Evolutionary conservation across 345 rosid genomes (phyloP).

Genomic region (Aquilaria yunnanensis): DNA sequence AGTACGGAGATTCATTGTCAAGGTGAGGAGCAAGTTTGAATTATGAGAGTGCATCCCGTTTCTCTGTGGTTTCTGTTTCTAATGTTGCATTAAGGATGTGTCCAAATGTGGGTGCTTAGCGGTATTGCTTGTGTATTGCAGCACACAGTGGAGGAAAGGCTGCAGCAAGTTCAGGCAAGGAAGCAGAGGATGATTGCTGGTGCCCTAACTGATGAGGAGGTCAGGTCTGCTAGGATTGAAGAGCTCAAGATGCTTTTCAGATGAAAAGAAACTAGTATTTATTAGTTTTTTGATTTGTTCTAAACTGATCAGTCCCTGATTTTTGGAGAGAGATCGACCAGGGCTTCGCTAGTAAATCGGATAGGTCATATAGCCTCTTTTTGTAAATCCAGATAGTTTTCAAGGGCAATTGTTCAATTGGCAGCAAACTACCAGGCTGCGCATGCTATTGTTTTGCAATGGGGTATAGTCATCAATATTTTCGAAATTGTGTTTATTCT

Average conservation of each 20-base stretch:
- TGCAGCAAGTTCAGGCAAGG: slow-evolving; percentile 67
- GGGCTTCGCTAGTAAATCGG: background rate
- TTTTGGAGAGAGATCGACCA: background rate
- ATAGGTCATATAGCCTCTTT: slow-evolving; percentile 4
- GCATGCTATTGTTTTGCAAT: too few species aligned
- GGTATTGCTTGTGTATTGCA: slow-evolving; percentile 3
- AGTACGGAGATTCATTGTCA: slow-evolving; percentile 51
- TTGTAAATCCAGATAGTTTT: slow-evolving; percentile 7
- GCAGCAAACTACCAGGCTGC: too few species aligned
- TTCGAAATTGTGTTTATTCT: too few species aligned
- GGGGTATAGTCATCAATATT: too few species aligned
- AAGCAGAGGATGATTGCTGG: slow-evolving; percentile 63
- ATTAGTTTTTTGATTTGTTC: background rate
- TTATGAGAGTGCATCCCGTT: too few species aligned
- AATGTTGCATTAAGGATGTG: background rate
- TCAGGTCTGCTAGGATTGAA: slow-evolving; percentile 58
- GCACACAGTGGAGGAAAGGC: slow-evolving; percentile 52
- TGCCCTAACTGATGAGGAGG: slow-evolving; percentile 60
- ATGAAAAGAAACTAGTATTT: slow-evolving; percentile 5
- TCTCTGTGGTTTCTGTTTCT: background rate
- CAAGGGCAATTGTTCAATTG: background rate
- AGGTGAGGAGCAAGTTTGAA: slow-evolving; percentile 23
- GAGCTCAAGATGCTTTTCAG: slow-evolving; percentile 64
- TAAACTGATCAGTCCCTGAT: background rate
- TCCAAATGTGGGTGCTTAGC: background rate